Evolutionary conservation across 306 rosid genomes (phyloP).

Genomic region (Inga laurina): DNA sequence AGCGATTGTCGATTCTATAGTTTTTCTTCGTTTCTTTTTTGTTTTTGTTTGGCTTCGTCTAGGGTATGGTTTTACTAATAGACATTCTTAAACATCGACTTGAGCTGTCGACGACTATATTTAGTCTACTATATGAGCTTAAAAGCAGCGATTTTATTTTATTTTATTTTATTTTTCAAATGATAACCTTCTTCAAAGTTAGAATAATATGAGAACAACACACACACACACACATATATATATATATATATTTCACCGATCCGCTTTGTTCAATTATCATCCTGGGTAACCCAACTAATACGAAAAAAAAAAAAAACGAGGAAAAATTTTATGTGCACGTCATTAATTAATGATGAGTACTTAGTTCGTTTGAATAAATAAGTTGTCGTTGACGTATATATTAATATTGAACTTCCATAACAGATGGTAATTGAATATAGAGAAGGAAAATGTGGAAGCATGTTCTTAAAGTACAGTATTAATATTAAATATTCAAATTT

Average conservation of each 20-base stretch:
- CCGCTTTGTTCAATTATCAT: background rate
- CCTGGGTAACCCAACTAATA: background rate
- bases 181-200: background rate
- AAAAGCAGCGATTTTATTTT: background rate
- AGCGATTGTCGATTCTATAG: background rate
- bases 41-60: background rate
- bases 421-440: background rate
- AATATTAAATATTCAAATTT: background rate
- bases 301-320: no score
- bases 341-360: background rate
- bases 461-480: background rate
- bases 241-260: background rate
- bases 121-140: background rate
- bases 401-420: background rate
- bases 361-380: conserved; percentile 8
- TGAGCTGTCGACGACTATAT: conserved; percentile 24
- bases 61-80: background rate
- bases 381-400: conserved; percentile 1
- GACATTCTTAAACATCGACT: conserved; percentile 4
- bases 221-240: no score
- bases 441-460: background rate
- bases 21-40: background rate
- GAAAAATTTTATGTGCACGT: background rate
- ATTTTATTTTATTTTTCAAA: background rate
- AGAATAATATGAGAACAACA: background rate